Conservation (phyloP, 2,329 filamentous ascomycete species). For the Neophaeococcomyces mojaviensis region DNA sequence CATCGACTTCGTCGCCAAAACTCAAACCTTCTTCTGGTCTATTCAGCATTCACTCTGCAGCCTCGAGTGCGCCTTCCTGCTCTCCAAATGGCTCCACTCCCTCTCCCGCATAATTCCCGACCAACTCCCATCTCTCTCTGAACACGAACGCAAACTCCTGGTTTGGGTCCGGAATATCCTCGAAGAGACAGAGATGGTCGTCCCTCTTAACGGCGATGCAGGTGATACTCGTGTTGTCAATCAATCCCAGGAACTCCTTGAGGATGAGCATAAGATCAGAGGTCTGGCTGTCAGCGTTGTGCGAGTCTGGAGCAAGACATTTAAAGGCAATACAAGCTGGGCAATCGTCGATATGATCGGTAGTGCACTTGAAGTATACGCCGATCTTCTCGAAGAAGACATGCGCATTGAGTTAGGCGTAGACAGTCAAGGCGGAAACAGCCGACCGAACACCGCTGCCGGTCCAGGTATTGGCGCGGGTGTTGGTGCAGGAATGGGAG, state of each 20-base stretch:
- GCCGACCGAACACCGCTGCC: slow-evolving; percentile 3
- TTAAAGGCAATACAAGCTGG: slow-evolving; percentile 45
- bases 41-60: slow-evolving; percentile 49
- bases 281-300: slow-evolving; percentile 43
- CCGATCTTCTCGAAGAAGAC: slow-evolving; percentile 35
- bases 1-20: slow-evolving; percentile 46
- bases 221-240: slow-evolving; percentile 14
- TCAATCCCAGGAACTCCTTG: slow-evolving; percentile 33
- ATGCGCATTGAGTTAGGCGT: slow-evolving; percentile 7
- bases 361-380: slow-evolving; percentile 39
- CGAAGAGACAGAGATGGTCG: slow-evolving; percentile 42
- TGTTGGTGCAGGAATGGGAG: too few species aligned
- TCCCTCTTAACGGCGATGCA: slow-evolving; percentile 22
- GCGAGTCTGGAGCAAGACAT: slow-evolving; percentile 42
- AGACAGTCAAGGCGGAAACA: background rate
- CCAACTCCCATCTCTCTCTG: slow-evolving; percentile 34
- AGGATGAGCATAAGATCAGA: slow-evolving; percentile 37
- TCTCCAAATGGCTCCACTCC: slow-evolving; percentile 40
- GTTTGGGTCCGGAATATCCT: slow-evolving; percentile 44
- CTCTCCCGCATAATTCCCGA: slow-evolving; percentile 35
- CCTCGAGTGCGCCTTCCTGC: slow-evolving; percentile 45
- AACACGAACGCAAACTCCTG: slow-evolving; percentile 41
- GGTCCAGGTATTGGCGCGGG: background rate
- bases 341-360: slow-evolving; percentile 43
- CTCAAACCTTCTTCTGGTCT: slow-evolving; percentile 49